Conservation (phyloP, 352 stramenopile genomes). For the Salisapilia sapeloensis region DNA sequence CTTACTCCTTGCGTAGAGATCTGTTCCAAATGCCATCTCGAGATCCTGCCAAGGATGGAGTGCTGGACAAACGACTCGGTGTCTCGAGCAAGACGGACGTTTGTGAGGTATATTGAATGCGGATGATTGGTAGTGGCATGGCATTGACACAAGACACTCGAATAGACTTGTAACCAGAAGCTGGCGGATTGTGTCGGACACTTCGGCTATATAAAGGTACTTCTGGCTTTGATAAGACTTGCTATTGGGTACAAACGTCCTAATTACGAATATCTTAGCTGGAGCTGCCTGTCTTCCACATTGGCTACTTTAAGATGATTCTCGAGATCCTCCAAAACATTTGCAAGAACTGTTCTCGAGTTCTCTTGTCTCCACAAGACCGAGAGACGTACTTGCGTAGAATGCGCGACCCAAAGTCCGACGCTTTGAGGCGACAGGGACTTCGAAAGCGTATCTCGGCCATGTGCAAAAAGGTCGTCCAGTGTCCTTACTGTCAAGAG, state of each 20-base stretch:
- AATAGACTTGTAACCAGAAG: conserved; percentile 73
- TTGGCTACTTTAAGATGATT: conserved; percentile 99
- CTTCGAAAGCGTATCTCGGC: conserved; percentile 91
- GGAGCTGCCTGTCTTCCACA: conserved; percentile 98
- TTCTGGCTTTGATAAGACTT: background rate
- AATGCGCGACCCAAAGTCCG: conserved; percentile 75
- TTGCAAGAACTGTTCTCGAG: conserved; percentile 91
- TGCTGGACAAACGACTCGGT: conserved; percentile 94
- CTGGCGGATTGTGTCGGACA: conserved; percentile 96
- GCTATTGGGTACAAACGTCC: conserved; percentile 2
- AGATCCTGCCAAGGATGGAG: conserved; percentile 84
- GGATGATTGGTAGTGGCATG: background rate
- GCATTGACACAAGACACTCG: background rate
- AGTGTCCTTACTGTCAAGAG: conserved; percentile 91
- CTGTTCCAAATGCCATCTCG: conserved; percentile 94
- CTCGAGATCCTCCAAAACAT: conserved; percentile 97
- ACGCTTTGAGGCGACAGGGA: conserved; percentile 57
- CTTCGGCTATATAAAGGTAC: conserved; percentile 94
- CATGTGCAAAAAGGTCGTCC: conserved; percentile 92
- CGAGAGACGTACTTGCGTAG: conserved; percentile 69
- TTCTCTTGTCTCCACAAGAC: conserved; percentile 88
- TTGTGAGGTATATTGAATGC: conserved; percentile 74
- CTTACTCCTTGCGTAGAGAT: conserved; percentile 42
- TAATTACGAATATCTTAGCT: conserved; percentile 17
- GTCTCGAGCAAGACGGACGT: conserved; percentile 94